Evolutionary conservation across 331 rosid species (phyloP), one percentile per base, ranked within the genome.

Genomic region (Malus hybrid): DNA sequence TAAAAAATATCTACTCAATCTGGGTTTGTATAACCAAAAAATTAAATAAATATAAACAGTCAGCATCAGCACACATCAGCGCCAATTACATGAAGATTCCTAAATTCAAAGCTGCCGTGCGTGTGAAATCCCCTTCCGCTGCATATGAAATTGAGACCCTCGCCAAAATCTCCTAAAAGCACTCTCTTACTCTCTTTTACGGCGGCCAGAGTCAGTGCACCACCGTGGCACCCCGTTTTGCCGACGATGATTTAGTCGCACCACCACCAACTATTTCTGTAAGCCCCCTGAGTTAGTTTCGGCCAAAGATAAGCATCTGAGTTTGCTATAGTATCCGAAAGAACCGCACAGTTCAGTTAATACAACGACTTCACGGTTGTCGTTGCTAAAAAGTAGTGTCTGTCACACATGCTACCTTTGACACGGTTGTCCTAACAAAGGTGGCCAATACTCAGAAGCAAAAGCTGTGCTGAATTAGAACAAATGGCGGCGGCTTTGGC

Each of bases 401-500:
- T 10, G 48, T 42, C 48, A 42, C 48, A 42, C 14, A 42, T 42
- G 48, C 48, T 42, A 10, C 48, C 48, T 42, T 42, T 10, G 48
- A 10, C 48, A 10, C 48, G 14, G 48, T 42, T 42, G 0, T 42
- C 48, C 48, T 10, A 10, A 42, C 5, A 42, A 10, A 42, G 13
- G 48, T 42, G 14, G 48, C 48, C 4, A 42, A 3, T 42, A 42
- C 14, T 10, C 14, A 42, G 1, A 42, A 10, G 5, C 48, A 42
- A 42, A 42, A 42, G 48, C 59, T 54, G 9, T 15, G 20, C 20
- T 54, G 20, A 54, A 54, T 54, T 34, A 7, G 39, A 66, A 18
- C 52, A 12, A 62, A 84, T 88, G 97, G 93, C 95, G 2, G 80
- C 89, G 64, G 86, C 87, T 70, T 71, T 89, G 63, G 83, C 66